Percentiles rank a stretch among this genome's conserved stretches.
Conservation (phyloP, 2,329 filamentous ascomycete genomes). For the Colletotrichum magnum region DNA sequence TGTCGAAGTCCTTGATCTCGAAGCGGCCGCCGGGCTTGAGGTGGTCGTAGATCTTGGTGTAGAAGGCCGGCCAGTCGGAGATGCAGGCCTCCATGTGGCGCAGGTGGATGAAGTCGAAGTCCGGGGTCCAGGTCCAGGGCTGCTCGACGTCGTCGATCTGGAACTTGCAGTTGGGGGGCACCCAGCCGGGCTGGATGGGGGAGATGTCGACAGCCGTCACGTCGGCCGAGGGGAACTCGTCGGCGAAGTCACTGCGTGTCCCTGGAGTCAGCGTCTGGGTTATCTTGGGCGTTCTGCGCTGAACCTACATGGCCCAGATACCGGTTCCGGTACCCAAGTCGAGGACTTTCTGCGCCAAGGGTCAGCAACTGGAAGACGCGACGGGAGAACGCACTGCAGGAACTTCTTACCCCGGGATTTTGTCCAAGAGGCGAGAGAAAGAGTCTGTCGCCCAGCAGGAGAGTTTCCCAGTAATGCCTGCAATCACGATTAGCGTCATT, state of each 20-base stretch:
- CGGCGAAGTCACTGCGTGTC: constrained; percentile 60
- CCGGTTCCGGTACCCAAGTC: constrained; percentile 30
- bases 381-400: too few relatives aligned
- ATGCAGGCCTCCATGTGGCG: constrained; percentile 67
- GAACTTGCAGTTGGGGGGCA: constrained; percentile 68
- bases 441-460: constrained; percentile 24
- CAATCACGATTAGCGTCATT: too few relatives aligned
- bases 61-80: constrained; percentile 64
- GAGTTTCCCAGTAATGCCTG: constrained; percentile 26
- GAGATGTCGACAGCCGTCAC: constrained; percentile 69
- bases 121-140: constrained; percentile 60
- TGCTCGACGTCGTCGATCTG: constrained; percentile 73
- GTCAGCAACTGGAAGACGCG: not conserved
- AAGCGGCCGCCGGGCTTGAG: constrained; percentile 62
- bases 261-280: not conserved
- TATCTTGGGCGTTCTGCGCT: too few relatives aligned
- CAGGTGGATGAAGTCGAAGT: constrained; percentile 72
- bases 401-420: not conserved
- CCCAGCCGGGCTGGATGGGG: constrained; percentile 68
- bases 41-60: constrained; percentile 62
- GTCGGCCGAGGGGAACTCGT: constrained; percentile 58
- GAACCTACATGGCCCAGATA: constrained; percentile 24
- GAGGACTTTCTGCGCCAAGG: constrained; percentile 2
- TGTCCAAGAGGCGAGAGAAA: constrained; percentile 23
- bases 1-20: constrained; percentile 51